Evolutionary conservation across 2,329 filamentous ascomycete genomes (phyloP).

Genomic region (Gyromitra esculenta): DNA sequence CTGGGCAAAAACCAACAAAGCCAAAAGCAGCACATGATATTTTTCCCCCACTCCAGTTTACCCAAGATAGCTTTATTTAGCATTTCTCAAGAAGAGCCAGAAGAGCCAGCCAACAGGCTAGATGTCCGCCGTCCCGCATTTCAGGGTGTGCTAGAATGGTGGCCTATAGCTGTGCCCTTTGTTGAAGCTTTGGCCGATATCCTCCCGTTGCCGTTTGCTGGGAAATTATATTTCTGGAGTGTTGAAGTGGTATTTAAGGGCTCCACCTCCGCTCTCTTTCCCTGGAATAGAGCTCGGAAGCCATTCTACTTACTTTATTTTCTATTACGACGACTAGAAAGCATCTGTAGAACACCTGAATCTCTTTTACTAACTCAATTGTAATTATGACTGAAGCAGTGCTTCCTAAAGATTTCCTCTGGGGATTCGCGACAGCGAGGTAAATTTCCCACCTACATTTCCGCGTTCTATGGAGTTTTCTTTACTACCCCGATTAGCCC

Average conservation of each 20-base stretch:
- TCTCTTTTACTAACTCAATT: conserved; percentile 21
- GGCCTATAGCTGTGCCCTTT: neutral
- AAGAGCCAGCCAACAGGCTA: conserved; percentile 29
- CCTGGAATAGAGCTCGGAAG: conserved; percentile 9
- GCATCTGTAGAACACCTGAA: neutral
- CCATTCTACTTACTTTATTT: neutral
- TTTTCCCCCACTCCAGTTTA: conserved; percentile 20
- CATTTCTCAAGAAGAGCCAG: conserved; percentile 19
- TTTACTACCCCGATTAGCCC: conserved; percentile 35
- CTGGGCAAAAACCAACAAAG: conserved; percentile 9
- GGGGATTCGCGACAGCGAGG: conserved; percentile 83
- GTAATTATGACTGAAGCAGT: conserved; percentile 31
- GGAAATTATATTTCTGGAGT: neutral
- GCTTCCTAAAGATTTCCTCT: conserved; percentile 73
- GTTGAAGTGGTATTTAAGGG: conserved; percentile 34
- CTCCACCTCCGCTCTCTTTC: conserved; percentile 24
- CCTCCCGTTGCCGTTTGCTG: neutral
- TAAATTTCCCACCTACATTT: conserved; percentile 61
- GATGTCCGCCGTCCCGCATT: conserved; percentile 23
- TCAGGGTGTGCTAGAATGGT: conserved; percentile 8
- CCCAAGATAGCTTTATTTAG: conserved; percentile 16
- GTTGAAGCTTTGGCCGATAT: neutral
- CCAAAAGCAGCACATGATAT: conserved; percentile 20
- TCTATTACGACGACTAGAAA: neutral
- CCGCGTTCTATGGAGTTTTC: neutral